Conservation (phyloP, 805 yeast genomes). For the Zygosaccharomyces pseudorouxii region DNA sequence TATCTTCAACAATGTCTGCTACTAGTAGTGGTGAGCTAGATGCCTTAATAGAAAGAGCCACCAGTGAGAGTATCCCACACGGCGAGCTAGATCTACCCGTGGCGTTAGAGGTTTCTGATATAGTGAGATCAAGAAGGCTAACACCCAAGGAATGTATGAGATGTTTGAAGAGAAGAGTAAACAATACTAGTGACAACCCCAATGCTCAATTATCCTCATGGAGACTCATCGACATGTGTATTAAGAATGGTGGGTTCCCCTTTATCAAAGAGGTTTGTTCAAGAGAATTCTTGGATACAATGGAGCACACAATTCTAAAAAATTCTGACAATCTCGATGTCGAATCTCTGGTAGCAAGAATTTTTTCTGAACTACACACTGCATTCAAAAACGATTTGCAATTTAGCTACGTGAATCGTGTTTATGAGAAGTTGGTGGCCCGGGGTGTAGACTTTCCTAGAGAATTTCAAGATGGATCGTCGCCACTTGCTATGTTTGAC, state of each 20-base stretch:
- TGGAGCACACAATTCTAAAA: conserved; percentile 45
- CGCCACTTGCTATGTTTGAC: conserved; percentile 56
- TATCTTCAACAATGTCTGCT: conserved; percentile 20
- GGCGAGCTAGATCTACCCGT: conserved; percentile 77
- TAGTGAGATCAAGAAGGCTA: conserved; percentile 75
- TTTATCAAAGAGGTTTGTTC: conserved; percentile 75
- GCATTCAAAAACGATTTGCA: conserved; percentile 67
- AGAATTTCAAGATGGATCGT: conserved; percentile 10
- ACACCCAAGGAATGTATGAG: conserved; percentile 81
- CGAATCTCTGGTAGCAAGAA: conserved; percentile 52
- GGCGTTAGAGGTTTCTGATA: conserved; percentile 82
- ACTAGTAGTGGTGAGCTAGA: conserved; percentile 43
- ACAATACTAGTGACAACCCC: conserved; percentile 59
- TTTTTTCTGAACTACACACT: conserved; percentile 72
- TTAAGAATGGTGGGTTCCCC: conserved; percentile 88
- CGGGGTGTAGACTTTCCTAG: conserved; percentile 70
- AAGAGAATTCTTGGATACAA: conserved; percentile 79
- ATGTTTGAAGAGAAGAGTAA: conserved; percentile 67
- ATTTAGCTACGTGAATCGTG: conserved; percentile 56
- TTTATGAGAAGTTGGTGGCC: conserved; percentile 52
- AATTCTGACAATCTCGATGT: conserved; percentile 47
- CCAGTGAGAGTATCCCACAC: conserved; percentile 84
- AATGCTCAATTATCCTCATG: conserved; percentile 72
- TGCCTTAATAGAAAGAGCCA: conserved; percentile 64
- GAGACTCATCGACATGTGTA: conserved; percentile 76